Evolutionary conservation across 2,329 filamentous ascomycete species (phyloP).

Genomic region (Pseudogymnoascus sp.): DNA sequence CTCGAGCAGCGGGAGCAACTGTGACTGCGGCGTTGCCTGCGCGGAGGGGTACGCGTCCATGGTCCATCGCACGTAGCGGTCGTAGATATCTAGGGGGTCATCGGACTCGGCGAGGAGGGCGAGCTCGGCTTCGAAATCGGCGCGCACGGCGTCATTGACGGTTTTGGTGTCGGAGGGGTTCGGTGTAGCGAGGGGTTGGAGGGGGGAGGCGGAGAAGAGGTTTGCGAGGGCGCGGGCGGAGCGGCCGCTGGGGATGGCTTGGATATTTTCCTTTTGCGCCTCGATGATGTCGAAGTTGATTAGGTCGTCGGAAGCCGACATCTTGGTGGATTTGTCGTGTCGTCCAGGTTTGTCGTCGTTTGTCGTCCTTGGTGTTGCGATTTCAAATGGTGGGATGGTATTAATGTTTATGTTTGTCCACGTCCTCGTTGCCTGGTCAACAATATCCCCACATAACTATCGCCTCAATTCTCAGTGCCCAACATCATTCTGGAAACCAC

Average conservation of each 20-base stretch:
- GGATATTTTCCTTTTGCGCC: conserved; percentile 95
- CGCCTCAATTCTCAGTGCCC: neutral
- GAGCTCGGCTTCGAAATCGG: conserved; percentile 80
- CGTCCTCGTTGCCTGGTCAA: neutral
- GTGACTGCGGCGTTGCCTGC: conserved; percentile 85
- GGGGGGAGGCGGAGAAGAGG: conserved; percentile 61
- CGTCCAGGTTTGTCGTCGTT: conserved; percentile 6
- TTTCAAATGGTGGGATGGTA: neutral
- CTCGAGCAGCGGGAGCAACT: conserved; percentile 80
- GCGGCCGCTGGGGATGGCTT: conserved; percentile 77
- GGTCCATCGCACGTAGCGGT: conserved; percentile 96
- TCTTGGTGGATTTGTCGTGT: conserved; percentile 22
- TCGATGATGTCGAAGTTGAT: conserved; percentile 89
- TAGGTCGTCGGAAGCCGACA: conserved; percentile 45
- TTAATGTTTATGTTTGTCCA: neutral
- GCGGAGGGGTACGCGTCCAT: conserved; percentile 90
- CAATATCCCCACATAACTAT: neutral
- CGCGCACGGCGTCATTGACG: conserved; percentile 69
- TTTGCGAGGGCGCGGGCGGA: conserved; percentile 84
- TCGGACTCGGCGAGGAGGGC: conserved; percentile 74
- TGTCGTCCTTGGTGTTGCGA: conserved; percentile 9
- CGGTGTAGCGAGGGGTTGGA: conserved; percentile 50
- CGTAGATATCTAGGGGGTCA: conserved; percentile 90
- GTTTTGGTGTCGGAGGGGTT: conserved; percentile 66
- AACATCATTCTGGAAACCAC: neutral